A percentile compares a stretch with the other conserved stretches of the same genome.
Evolutionary conservation across 2,329 filamentous ascomycete species (phyloP).

Genomic region (Neopestalotiopsis clavispora): DNA sequence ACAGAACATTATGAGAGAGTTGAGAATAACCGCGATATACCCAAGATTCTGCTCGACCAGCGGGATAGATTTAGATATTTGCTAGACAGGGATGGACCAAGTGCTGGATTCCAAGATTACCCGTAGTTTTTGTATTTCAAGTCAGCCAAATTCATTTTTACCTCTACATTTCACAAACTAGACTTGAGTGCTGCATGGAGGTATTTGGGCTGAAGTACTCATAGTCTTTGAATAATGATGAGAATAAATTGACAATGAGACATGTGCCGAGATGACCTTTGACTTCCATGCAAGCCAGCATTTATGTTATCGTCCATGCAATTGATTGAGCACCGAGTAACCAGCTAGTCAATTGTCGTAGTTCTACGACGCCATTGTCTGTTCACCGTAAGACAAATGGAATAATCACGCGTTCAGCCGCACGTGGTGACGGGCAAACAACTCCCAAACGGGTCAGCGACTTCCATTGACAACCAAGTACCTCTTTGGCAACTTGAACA

Average conservation of each 20-base stretch:
- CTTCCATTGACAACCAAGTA: not conserved
- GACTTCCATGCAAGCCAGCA: no score
- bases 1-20: conserved; percentile 53
- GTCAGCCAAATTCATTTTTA: not conserved
- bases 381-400: conserved; percentile 11
- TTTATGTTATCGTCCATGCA: not conserved
- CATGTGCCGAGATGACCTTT: no score
- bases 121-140: conserved; percentile 22
- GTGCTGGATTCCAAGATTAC: conserved; percentile 55
- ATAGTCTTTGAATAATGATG: no score
- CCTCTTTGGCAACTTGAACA: not conserved
- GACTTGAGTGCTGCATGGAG: no score
- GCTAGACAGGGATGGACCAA: conserved; percentile 48
- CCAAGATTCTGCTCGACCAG: conserved; percentile 48
- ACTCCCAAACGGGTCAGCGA: not conserved
- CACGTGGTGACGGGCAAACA: not conserved
- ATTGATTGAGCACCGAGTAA: not conserved
- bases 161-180: not conserved
- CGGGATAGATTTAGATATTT: conserved; percentile 49
- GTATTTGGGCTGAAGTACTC: no score
- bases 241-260: no score
- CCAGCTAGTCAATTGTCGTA: conserved; percentile 3
- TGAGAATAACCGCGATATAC: conserved; percentile 57
- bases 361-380: not conserved
- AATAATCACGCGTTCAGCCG: not conserved